Evolutionary conservation across 345 rosid species (phyloP).

Genomic region (Boechera retrofracta): DNA sequence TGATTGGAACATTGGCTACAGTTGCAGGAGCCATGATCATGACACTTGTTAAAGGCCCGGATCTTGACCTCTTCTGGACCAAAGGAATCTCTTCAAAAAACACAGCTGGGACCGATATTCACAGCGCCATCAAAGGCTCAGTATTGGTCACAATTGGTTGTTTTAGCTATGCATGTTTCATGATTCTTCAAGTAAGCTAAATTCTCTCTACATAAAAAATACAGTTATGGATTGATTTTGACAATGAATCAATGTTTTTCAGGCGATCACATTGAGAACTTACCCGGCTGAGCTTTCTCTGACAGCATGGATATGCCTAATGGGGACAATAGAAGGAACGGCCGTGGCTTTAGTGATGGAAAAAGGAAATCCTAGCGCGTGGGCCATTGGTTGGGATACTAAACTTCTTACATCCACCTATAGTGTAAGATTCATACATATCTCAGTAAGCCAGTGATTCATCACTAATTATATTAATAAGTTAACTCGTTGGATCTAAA

Average conservation of each 20-base stretch:
- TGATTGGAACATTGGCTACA: constrained; percentile 75
- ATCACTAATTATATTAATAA: neutral
- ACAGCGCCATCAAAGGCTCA: constrained; percentile 67
- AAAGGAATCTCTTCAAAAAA: constrained; percentile 46
- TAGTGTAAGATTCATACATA: constrained; percentile 57
- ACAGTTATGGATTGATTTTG: neutral
- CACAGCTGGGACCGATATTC: constrained; percentile 52
- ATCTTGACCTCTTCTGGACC: constrained; percentile 60
- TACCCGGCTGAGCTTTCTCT: constrained; percentile 88
- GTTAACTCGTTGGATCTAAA: neutral
- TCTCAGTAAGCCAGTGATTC: neutral
- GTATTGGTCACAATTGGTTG: constrained; percentile 64
- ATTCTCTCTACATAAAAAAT: neutral
- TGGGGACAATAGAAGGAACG: constrained; percentile 74
- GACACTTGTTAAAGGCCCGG: constrained; percentile 80
- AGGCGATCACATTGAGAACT: constrained; percentile 67
- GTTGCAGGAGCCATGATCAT: constrained; percentile 93
- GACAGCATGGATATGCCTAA: constrained; percentile 74
- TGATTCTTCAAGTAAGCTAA: constrained; percentile 68
- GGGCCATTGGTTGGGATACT: constrained; percentile 80
- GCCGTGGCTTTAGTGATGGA: constrained; percentile 72
- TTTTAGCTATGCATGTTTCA: constrained; percentile 78
- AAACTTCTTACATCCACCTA: constrained; percentile 67
- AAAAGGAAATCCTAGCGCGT: constrained; percentile 56
- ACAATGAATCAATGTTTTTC: neutral